These are phyloP conservation scores for Apiotrichum akiyoshidainum DNA, from an alignment of 1,284 basidiomycete genomes.

Conservation along the genomic window DNA sequence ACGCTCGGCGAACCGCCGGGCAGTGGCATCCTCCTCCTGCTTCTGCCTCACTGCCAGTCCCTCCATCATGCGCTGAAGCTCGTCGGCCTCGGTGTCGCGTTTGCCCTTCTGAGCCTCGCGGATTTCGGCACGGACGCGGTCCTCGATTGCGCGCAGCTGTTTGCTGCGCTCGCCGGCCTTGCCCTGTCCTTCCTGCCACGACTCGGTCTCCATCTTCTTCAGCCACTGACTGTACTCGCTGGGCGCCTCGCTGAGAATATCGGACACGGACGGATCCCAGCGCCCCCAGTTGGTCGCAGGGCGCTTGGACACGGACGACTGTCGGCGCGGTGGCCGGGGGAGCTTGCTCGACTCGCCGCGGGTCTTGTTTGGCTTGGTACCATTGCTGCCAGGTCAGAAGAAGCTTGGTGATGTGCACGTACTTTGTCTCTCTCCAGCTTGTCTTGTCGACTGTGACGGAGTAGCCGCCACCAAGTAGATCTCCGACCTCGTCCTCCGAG, in stretches of 20 bases:
- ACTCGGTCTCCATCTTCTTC: slow-evolving; percentile 34
- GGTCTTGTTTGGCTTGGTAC: neutral
- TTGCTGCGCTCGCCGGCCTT: slow-evolving; percentile 5
- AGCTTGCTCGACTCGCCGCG: neutral
- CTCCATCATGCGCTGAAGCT: slow-evolving; percentile 34
- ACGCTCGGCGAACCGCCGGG: slow-evolving; percentile 32
- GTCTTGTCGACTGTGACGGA: neutral
- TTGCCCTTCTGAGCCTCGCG: slow-evolving; percentile 13
- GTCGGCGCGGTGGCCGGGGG: slow-evolving; percentile 5
- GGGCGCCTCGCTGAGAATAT: slow-evolving; percentile 26
- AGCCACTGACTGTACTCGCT: slow-evolving; percentile 33
- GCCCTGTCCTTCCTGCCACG: slow-evolving; percentile 24
- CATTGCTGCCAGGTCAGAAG: neutral
- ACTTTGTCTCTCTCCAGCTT: slow-evolving; percentile 20
- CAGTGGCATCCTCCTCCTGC: slow-evolving; percentile 34
- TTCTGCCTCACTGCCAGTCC: slow-evolving; percentile 32
- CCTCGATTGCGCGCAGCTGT: slow-evolving; percentile 9
- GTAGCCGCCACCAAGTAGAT: slow-evolving; percentile 8
- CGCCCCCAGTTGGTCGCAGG: slow-evolving; percentile 1
- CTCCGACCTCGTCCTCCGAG: slow-evolving; percentile 37
- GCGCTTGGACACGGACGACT: slow-evolving; percentile 1
- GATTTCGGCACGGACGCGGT: slow-evolving; percentile 18
- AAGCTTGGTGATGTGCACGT: neutral
- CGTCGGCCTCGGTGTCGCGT: slow-evolving; percentile 30
- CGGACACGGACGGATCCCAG: slow-evolving; percentile 17